Conservation (phyloP, 1,284 basidiomycete species). For the Vanrija humicola region DNA sequence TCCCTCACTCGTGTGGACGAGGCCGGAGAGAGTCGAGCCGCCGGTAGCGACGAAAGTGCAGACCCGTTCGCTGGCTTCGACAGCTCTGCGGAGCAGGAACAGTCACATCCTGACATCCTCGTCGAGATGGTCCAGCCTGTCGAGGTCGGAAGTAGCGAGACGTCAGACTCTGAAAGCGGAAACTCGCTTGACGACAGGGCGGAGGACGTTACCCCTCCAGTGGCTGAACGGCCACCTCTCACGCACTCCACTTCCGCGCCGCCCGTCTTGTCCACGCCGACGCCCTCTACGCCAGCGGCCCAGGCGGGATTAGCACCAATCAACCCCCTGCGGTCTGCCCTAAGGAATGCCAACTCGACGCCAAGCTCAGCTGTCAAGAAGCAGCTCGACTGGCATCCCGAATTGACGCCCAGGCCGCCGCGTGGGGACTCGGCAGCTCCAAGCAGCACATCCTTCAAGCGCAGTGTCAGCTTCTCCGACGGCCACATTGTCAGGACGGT, state of each 20-base stretch:
- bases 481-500: constrained; percentile 55
- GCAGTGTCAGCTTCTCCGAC: constrained; percentile 92
- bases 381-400: constrained; percentile 38
- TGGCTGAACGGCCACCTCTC: constrained; percentile 17
- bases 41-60: constrained; percentile 60
- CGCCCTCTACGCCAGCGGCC: constrained; percentile 11
- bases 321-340: constrained; percentile 35
- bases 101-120: constrained; percentile 6
- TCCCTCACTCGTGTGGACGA: constrained; percentile 39
- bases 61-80: constrained; percentile 85
- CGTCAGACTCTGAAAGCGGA: constrained; percentile 7
- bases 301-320: not conserved
- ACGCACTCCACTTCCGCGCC: constrained; percentile 26
- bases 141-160: not conserved
- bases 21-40: constrained; percentile 32
- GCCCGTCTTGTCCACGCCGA: constrained; percentile 34
- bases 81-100: constrained; percentile 52
- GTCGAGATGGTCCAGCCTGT: not conserved
- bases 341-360: constrained; percentile 37
- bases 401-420: constrained; percentile 30
- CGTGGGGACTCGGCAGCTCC: constrained; percentile 9
- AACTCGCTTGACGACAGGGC: constrained; percentile 2
- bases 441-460: constrained; percentile 46
- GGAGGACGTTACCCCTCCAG: constrained; percentile 1
- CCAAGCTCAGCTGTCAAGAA: constrained; percentile 48